These are phyloP conservation scores for Poterioochromonas sp. DNA, from an alignment of 352 stramenopile species.

Conservation along the genomic window DNA sequence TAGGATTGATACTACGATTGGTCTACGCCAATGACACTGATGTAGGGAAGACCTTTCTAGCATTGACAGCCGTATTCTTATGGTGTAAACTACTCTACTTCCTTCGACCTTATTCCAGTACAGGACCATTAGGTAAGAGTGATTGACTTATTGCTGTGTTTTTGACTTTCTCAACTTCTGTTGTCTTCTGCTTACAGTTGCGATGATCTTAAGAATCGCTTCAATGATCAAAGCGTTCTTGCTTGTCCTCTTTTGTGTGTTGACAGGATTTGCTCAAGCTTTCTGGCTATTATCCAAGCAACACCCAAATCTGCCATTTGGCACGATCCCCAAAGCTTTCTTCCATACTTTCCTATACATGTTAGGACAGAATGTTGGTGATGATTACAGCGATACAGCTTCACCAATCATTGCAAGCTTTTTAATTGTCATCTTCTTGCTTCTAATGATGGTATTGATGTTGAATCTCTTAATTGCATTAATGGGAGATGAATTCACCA, in stretches of 20 bases:
- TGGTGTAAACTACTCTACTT: conserved; percentile 32
- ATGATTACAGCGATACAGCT: not conserved
- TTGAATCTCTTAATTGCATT: conserved; percentile 44
- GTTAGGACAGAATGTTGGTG: conserved; percentile 29
- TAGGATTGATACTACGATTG: not conserved
- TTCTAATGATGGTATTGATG: conserved; percentile 37
- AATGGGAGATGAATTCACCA: conserved; percentile 32
- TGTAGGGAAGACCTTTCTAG: not conserved
- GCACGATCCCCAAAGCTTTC: conserved; percentile 27
- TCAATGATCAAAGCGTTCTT: not conserved
- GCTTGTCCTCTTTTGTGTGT: conserved; percentile 8
- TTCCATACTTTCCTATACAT: conserved; percentile 38
- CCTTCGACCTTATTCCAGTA: not conserved
- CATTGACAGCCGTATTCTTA: not conserved
- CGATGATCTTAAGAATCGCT: conserved; percentile 20
- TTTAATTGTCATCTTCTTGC: conserved; percentile 31
- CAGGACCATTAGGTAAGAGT: conserved; percentile 23
- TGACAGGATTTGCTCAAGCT: conserved; percentile 26
- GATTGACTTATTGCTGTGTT: not conserved
- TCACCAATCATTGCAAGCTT: conserved; percentile 26
- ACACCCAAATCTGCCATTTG: conserved; percentile 24
- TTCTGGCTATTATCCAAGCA: conserved; percentile 22
- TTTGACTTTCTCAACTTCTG: not conserved
- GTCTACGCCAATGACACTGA: not conserved
- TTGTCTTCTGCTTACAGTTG: not conserved